A percentile compares a stretch with the other conserved stretches of the same genome.
phyloP scores from a whole-genome alignment of 2,329 filamentous ascomycete species.

The Aspergillus sojae region DNA sequence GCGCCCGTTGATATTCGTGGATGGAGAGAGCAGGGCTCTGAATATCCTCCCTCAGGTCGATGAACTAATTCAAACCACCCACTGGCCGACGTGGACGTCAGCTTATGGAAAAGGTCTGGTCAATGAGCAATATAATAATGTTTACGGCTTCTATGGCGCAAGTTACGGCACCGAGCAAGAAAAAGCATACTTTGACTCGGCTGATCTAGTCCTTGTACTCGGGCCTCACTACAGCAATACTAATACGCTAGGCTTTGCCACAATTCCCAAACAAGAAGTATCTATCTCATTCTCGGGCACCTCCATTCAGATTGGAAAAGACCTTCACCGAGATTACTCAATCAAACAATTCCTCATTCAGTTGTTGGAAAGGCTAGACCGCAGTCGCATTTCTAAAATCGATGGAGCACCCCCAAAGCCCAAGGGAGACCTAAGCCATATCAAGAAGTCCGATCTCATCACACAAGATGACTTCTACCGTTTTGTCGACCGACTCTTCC shows the following conservation, averaged over 20 bases:
- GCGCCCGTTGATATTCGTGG: constrained; percentile 55
- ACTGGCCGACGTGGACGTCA: constrained; percentile 53
- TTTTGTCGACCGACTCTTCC: constrained; percentile 51
- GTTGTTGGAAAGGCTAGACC: constrained; percentile 64
- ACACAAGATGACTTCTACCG: constrained; percentile 45
- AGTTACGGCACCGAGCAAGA: constrained; percentile 37
- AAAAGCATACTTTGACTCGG: constrained; percentile 35
- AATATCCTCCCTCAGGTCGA: constrained; percentile 48
- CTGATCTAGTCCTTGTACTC: constrained; percentile 43
- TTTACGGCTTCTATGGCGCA: constrained; percentile 53
- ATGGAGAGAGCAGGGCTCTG: constrained; percentile 52
- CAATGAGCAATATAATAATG: constrained; percentile 51
- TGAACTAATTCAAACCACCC: constrained; percentile 46
- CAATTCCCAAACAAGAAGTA: constrained; percentile 73
- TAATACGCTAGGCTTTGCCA: constrained; percentile 71
- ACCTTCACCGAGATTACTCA: constrained; percentile 74
- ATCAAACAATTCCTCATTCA: constrained; percentile 79
- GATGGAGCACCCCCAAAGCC: constrained; percentile 42
- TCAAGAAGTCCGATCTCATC: constrained; percentile 14
- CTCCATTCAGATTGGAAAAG: constrained; percentile 67
- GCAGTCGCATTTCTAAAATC: constrained; percentile 46
- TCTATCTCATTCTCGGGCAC: constrained; percentile 81
- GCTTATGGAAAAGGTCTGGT: constrained; percentile 55
- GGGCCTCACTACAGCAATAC: constrained; percentile 46
- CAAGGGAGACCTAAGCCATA: background rate